A percentile compares a stretch with the other conserved stretches of the same genome.
phyloP scores from a whole-genome alignment of 805 yeast genomes.

The Myxozyma vanderwaltii region DNA sequence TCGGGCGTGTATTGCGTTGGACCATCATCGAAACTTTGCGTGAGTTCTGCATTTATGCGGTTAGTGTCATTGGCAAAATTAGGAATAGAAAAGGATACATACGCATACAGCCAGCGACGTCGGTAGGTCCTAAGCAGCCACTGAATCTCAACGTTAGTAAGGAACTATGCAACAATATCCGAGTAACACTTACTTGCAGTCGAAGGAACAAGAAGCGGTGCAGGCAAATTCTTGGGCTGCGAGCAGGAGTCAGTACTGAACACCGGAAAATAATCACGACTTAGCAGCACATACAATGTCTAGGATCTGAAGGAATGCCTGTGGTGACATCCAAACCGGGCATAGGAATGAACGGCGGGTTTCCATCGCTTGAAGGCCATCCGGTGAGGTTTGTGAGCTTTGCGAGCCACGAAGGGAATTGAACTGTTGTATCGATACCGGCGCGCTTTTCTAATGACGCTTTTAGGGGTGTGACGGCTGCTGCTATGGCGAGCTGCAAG shows the following conservation, averaged over 20 bases:
- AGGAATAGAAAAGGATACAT: not conserved
- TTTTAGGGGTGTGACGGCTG: not conserved
- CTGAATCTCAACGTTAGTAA: not conserved
- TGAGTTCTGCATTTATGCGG: constrained; percentile 45
- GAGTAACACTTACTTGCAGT: constrained; percentile 8
- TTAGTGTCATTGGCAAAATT: not conserved
- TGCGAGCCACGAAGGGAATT: constrained; percentile 12
- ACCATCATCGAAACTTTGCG: constrained; percentile 95
- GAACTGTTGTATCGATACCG: not conserved
- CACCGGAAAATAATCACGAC: not conserved
- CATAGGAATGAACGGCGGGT: constrained; percentile 10
- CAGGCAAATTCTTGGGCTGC: constrained; percentile 12
- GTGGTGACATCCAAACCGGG: constrained; percentile 1
- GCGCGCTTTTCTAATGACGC: too few species aligned
- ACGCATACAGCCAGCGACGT: constrained; percentile 2
- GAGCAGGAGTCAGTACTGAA: not conserved
- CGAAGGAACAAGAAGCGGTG: constrained; percentile 7
- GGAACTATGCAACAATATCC: not conserved
- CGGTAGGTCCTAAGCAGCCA: constrained; percentile 11
- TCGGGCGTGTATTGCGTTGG: constrained; percentile 73
- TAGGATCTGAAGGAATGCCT: constrained; percentile 11
- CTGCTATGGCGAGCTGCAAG: not conserved
- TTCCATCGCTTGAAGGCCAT: constrained; percentile 10
- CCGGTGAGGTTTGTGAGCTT: constrained; percentile 1
- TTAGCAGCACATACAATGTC: constrained; percentile 11